Evolutionary conservation across 2,329 filamentous ascomycete genomes (phyloP).

Genomic region (Trichoderma sp.): DNA sequence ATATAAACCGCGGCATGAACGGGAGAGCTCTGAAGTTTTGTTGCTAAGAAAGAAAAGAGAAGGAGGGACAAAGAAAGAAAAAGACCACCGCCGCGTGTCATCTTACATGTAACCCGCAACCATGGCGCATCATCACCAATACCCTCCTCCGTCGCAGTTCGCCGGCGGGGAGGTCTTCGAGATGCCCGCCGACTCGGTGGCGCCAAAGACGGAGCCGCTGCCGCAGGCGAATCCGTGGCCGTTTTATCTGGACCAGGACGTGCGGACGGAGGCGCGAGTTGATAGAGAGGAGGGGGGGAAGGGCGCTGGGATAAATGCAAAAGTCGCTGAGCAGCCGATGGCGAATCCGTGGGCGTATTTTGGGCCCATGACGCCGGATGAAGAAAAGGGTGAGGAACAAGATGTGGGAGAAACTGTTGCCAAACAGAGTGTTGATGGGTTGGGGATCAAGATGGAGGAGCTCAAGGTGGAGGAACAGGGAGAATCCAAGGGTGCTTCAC

Average conservation of each 20-base stretch:
- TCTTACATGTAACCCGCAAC: not conserved
- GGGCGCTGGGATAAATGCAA: not conserved
- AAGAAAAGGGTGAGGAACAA: not conserved
- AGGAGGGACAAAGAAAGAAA: not conserved
- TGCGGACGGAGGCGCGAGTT: not conserved
- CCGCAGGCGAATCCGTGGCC: constrained; percentile 36
- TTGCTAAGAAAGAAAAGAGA: too few species aligned
- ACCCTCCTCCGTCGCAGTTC: constrained; percentile 31
- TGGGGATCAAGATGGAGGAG: not conserved
- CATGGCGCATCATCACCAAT: constrained; percentile 27
- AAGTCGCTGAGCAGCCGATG: constrained; percentile 23
- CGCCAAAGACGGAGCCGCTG: constrained; percentile 1
- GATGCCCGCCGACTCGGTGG: constrained; percentile 37
- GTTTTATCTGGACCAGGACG: constrained; percentile 34
- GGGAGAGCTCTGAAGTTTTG: not conserved
- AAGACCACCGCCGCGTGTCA: not conserved
- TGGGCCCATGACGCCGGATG: constrained; percentile 29
- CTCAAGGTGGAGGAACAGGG: not conserved
- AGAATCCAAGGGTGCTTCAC: not conserved
- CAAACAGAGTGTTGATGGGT: not conserved
- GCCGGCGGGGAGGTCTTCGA: constrained; percentile 35
- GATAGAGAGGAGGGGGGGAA: not conserved
- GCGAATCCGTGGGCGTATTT: constrained; percentile 42
- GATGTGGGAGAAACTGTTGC: not conserved
- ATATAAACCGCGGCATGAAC: not conserved